These are phyloP conservation scores for Mycena pura DNA, from an alignment of 768 basidiomycete species.

Conservation along the genomic window DNA sequence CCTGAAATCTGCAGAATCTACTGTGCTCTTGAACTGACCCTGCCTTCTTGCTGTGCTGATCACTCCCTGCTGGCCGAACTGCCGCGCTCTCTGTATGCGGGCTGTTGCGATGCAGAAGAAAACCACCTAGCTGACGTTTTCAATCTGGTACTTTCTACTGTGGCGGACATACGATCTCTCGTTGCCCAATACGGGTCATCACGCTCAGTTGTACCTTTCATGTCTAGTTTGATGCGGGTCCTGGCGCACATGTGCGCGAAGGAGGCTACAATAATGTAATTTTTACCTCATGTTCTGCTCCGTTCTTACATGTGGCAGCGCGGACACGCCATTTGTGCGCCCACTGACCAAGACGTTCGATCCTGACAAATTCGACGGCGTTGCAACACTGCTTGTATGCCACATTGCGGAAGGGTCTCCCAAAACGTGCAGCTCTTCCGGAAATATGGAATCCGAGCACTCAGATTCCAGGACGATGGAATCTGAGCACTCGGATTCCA, in stretches of 20 bases:
- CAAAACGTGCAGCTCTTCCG: background rate
- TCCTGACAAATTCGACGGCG: background rate
- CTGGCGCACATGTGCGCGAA: conserved; percentile 5
- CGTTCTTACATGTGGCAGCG: background rate
- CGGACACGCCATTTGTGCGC: background rate
- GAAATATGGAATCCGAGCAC: background rate
- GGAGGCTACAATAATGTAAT: background rate
- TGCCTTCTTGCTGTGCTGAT: too few relatives aligned
- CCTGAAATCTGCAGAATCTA: too few relatives aligned
- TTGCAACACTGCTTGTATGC: background rate
- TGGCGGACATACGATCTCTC: background rate
- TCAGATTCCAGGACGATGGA: too few relatives aligned
- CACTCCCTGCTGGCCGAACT: too few relatives aligned
- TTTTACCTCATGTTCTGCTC: background rate
- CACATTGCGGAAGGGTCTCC: background rate
- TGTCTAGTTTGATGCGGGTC: background rate
- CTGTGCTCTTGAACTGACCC: too few relatives aligned
- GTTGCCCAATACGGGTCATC: background rate
- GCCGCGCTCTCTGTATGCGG: too few relatives aligned
- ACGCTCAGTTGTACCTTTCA: background rate
- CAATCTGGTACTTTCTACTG: too few relatives aligned
- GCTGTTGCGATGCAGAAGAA: too few relatives aligned
- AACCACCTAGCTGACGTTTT: too few relatives aligned
- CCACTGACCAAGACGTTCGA: background rate
- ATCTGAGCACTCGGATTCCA: background rate